These are phyloP conservation scores for Chytriomyces sp. DNA, from an alignment of 192 early-diverging fungal genomes.

Conservation along the genomic window DNA sequence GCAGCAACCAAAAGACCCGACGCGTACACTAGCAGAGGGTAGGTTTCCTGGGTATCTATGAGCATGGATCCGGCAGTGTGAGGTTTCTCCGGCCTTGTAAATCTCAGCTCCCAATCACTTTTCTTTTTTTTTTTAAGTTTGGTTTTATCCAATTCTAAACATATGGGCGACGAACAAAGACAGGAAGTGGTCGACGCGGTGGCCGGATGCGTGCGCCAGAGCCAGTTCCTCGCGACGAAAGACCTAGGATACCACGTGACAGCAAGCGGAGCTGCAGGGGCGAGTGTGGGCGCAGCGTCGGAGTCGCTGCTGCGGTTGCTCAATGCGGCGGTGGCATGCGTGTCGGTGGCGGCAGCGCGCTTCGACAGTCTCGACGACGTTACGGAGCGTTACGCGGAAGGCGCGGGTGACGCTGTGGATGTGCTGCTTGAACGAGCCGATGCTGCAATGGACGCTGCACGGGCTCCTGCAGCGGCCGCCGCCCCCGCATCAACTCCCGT, in stretches of 20 bases:
- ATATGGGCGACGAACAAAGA: background rate
- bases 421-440: conserved; percentile 78
- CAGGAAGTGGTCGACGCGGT: conserved; percentile 6
- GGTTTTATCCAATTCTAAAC: background rate
- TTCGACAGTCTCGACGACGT: conserved; percentile 70
- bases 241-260: conserved; percentile 13
- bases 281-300: background rate
- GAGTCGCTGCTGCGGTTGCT: conserved; percentile 11
- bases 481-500: background rate
- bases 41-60: too few relatives aligned
- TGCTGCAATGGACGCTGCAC: background rate
- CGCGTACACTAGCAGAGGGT: too few relatives aligned
- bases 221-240: conserved; percentile 1
- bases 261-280: background rate
- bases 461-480: background rate
- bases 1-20: too few relatives aligned
- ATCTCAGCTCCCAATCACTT: background rate
- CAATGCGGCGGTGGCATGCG: conserved; percentile 7
- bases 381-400: conserved; percentile 62
- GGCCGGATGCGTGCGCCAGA: background rate
- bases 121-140: conserved; percentile 2
- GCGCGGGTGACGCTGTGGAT: conserved; percentile 77
- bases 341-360: background rate
- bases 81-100: too few relatives aligned
- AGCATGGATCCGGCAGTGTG: too few relatives aligned